Base-by-base conservation (phyloP, 1,284 basidiomycete genomes). In the Testicularia cyperi region DNA sequence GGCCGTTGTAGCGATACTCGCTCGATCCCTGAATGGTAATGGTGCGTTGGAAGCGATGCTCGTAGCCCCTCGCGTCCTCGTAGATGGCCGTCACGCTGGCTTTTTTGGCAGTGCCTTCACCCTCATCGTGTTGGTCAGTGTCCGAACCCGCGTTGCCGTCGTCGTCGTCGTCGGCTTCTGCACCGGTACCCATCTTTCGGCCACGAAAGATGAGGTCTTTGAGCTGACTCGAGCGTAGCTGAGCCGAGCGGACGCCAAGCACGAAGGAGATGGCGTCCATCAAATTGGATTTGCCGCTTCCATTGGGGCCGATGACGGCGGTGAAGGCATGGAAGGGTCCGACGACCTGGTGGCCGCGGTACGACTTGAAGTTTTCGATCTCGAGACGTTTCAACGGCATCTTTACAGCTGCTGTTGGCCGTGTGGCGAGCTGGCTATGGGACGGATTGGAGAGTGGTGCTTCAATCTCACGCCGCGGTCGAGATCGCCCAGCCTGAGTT, bases 181-280 rank as follows among this genome's bases (percentile, higher is more conserved):
- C 80, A 13, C 80, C 79, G 26, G 48, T 48, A 28, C 45, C 47
- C 34, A 91, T 82, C 61, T 86, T 82, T 44, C 92, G 80, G 6
- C 90, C 91, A 26, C 94, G 88, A 78, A 96, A 98, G 10, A 99
- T 88, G 32, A 98, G 82, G 77, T 98, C 95, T 69, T 88, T 90
- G 24, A 98, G 82, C 70, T 97, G 92, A 38, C 88, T 90, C 68
- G 88, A 91, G 33, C 95, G 84, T 18, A 99, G 82, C 68, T 97
- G 91, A 1, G 87, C 87, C 44, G 88, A 91, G 80, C 92, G 91
- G 35, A 98, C 88, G 23, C 95, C 94, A 8, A 99, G 85, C 5
- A 98, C 95, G 76, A 98, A 98, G 3, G 95, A 98, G 66, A 99
- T 96, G 44, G 95, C 95, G 77, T 99, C 95, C 95, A 98, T 98